phyloP scores from a whole-genome alignment of 1,139 yeast species.

The Candida sp. region DNA sequence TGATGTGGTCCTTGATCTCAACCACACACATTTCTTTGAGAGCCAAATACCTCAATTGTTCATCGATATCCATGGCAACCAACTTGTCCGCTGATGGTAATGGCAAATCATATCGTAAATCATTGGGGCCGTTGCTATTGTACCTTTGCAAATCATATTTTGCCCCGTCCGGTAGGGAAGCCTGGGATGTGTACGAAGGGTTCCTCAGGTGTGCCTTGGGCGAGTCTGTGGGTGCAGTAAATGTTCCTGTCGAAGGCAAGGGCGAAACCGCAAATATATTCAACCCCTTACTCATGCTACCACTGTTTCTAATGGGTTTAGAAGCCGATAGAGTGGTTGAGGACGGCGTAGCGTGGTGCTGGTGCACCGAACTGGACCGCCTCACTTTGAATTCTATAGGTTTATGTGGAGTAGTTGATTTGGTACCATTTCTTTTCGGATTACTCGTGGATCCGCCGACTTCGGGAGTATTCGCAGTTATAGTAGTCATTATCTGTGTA shows the following conservation, averaged over 20 bases:
- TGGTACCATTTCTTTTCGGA: neutral
- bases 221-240: slow-evolving; percentile 3
- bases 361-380: slow-evolving; percentile 7
- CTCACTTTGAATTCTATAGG: slow-evolving; percentile 8
- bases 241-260: slow-evolving; percentile 1
- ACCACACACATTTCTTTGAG: slow-evolving; percentile 65
- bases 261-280: slow-evolving; percentile 18
- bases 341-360: neutral
- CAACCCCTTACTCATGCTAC: slow-evolving; percentile 11
- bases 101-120: slow-evolving; percentile 28
- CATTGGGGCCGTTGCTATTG: slow-evolving; percentile 10
- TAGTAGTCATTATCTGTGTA: neutral
- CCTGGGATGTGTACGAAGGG: slow-evolving; percentile 1
- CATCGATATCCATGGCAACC: slow-evolving; percentile 45
- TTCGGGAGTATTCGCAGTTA: slow-evolving; percentile 1
- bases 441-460: neutral
- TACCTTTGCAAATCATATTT: neutral
- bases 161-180: slow-evolving; percentile 6
- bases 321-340: neutral
- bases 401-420: slow-evolving; percentile 1
- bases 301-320: slow-evolving; percentile 7
- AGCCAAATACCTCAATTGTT: slow-evolving; percentile 60
- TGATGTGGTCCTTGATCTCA: slow-evolving; percentile 56
- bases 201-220: slow-evolving; percentile 3
- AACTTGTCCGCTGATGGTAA: slow-evolving; percentile 39